These are phyloP conservation scores for Arctium minus DNA, from an alignment of 129 eudicot species.

Conservation along the genomic window DNA sequence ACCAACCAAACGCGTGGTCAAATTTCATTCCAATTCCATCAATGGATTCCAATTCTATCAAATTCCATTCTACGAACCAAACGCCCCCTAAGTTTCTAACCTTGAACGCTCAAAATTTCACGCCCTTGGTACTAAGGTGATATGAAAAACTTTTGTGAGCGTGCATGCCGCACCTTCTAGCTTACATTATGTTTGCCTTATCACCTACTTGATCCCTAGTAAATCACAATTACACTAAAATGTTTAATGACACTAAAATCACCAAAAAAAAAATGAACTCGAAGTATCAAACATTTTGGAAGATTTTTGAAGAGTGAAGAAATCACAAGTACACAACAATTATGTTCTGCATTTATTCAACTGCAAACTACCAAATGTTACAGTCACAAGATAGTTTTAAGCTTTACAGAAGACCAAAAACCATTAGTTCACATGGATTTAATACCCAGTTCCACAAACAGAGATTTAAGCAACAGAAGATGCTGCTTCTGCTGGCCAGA, in stretches of 20 bases:
- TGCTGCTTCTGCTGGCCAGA: conserved; percentile 60
- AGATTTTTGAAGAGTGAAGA: not conserved
- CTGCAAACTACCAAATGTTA: conserved; percentile 21
- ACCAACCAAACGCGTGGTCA: no score
- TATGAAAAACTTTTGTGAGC: no score
- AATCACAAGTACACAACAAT: conserved; percentile 12
- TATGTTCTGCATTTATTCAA: conserved; percentile 21
- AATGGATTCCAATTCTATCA: no score
- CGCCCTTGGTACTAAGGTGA: no score
- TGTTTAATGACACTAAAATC: not conserved
- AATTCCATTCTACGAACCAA: no score
- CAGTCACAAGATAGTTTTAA: conserved; percentile 7
- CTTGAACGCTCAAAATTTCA: no score
- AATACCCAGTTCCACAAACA: conserved; percentile 10
- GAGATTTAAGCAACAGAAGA: conserved; percentile 27
- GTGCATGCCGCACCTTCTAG: no score
- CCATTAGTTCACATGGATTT: not conserved
- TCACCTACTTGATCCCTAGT: not conserved
- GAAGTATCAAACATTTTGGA: not conserved
- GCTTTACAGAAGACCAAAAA: conserved; percentile 23
- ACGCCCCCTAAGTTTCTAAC: no score
- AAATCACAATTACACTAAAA: not conserved
- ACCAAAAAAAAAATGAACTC: not conserved
- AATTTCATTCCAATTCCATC: no score
- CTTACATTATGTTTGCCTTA: no score